Base-by-base conservation (phyloP, 352 stramenopile genomes). In the Phytophthora pseudosyringae region DNA sequence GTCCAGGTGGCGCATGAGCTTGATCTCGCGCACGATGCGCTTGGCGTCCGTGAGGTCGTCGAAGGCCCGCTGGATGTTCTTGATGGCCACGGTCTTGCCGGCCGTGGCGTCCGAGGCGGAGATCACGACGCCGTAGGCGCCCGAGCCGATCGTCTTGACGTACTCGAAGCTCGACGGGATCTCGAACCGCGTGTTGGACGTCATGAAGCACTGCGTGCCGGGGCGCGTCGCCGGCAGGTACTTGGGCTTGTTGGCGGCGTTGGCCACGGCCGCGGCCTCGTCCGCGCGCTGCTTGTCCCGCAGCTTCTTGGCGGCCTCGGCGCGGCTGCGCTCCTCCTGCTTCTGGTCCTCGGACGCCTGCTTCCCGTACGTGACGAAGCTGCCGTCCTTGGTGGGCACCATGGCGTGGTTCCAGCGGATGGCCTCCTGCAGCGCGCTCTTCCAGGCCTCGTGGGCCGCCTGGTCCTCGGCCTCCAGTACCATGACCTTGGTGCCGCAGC, bases 41-140 rank as follows among this genome's bases (percentile, higher is more conserved):
- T 99, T 99, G 26, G 98, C 98, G 74, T 99, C 98, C 21, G 98
- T 98, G 35, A 99, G 86, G 71, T 99, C 97, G 50, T 98, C 93
- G 70, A 99, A 99, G 13, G 91, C 91, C 21, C 84, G 76, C 41
- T 94, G 82, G 43, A 98, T 97, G 75, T 98, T 99, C 77, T 99
- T 99, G 64, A 99, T 97, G 1, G 86, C 83, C 15, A 87, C 68
- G 0, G 76, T 88, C 33, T 78, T 82, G 8, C 70, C 69, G 1
- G 41, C 73, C 7, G 67, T 48, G 5, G 73, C 69, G 65, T 90
- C 64, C 6, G 80, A 86, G 9, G 81, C 85, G 2, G 85, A 86
- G 51, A 98, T 95, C 8, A 98, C 93, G 38, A 97, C 88, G 7
- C 93, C 93, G 56, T 98, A 98, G 3, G 92, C 92, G 15, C 93